Conservation (phyloP, 805 yeast species). For the Candida ficus region DNA sequence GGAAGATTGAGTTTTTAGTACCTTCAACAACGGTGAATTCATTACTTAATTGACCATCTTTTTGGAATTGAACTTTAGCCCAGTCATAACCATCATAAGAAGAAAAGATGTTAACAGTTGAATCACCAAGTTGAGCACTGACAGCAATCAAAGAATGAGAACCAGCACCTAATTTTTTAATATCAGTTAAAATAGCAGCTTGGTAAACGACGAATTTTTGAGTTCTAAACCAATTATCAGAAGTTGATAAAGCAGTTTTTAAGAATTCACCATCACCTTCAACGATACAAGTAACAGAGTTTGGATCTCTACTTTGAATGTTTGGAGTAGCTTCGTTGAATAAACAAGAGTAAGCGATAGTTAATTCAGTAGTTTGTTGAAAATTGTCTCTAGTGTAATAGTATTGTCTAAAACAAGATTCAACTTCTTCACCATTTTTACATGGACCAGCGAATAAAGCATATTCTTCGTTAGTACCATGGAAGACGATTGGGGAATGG, state of each 20-base stretch:
- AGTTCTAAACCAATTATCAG: conserved; percentile 42
- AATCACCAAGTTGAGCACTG: conserved; percentile 24
- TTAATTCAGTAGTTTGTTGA: conserved; percentile 25
- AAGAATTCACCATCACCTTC: conserved; percentile 36
- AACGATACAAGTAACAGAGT: conserved; percentile 39
- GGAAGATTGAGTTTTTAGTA: conserved; percentile 34
- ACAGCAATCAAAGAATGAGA: conserved; percentile 32
- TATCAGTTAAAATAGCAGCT: conserved; percentile 28
- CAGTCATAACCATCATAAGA: conserved; percentile 31
- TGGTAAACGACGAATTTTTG: conserved; percentile 26
- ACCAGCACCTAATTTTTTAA: conserved; percentile 30
- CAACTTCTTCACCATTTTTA: conserved; percentile 18
- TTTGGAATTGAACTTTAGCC: conserved; percentile 31
- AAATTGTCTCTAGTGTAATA: conserved; percentile 45
- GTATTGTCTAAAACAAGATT: conserved; percentile 31
- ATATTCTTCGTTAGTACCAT: conserved; percentile 32
- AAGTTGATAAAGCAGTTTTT: conserved; percentile 29
- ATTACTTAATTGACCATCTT: conserved; percentile 14
- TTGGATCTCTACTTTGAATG: conserved; percentile 20
- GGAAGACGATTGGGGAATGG: conserved; percentile 30
- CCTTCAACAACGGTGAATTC: conserved; percentile 32
- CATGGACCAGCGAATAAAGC: conserved; percentile 37
- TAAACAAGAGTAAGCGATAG: conserved; percentile 30
- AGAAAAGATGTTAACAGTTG: conserved; percentile 23
- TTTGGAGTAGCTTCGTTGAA: conserved; percentile 26